Evolutionary conservation across 2,329 filamentous ascomycete genomes (phyloP).

Genomic region (Neofusicoccum cordaticola): DNA sequence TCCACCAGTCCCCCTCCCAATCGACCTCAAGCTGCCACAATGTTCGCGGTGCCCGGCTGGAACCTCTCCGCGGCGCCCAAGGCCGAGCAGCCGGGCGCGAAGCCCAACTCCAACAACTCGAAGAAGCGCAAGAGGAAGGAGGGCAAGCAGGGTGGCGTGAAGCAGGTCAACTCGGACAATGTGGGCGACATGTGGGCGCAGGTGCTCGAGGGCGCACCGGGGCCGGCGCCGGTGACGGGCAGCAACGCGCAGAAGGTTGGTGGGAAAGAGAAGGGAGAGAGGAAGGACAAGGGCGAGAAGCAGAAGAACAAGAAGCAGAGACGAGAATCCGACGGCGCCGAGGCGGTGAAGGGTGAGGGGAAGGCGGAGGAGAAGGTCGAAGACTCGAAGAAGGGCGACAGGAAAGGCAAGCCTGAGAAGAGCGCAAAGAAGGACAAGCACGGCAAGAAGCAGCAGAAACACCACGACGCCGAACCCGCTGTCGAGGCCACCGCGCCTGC

Average conservation of each 20-base stretch:
- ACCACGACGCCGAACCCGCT: background rate
- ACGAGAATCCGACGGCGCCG: slow-evolving; percentile 21
- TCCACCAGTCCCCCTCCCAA: background rate
- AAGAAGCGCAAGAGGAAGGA: slow-evolving; percentile 56
- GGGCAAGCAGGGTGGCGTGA: slow-evolving; percentile 50
- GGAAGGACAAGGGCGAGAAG: slow-evolving; percentile 22
- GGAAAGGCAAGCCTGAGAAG: slow-evolving; percentile 29
- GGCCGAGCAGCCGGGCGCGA: slow-evolving; percentile 54
- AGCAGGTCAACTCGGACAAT: slow-evolving; percentile 64
- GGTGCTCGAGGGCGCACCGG: slow-evolving; percentile 63
- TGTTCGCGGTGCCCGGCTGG: slow-evolving; percentile 97
- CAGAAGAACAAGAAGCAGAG: slow-evolving; percentile 23
- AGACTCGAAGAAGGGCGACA: slow-evolving; percentile 14
- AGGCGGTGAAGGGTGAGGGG: background rate
- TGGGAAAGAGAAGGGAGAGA: background rate
- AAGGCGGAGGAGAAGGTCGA: slow-evolving; percentile 21
- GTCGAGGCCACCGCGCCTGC: slow-evolving; percentile 36
- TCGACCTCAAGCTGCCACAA: slow-evolving; percentile 35
- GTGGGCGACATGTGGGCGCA: slow-evolving; percentile 75
- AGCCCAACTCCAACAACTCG: slow-evolving; percentile 29
- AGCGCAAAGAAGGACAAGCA: slow-evolving; percentile 36
- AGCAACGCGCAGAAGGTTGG: slow-evolving; percentile 36
- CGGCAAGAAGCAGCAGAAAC: slow-evolving; percentile 28
- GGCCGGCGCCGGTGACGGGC: slow-evolving; percentile 37
- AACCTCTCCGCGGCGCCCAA: slow-evolving; percentile 75